phyloP scores from a whole-genome alignment of 1,284 basidiomycete genomes.

The Gomphus bonarii region DNA sequence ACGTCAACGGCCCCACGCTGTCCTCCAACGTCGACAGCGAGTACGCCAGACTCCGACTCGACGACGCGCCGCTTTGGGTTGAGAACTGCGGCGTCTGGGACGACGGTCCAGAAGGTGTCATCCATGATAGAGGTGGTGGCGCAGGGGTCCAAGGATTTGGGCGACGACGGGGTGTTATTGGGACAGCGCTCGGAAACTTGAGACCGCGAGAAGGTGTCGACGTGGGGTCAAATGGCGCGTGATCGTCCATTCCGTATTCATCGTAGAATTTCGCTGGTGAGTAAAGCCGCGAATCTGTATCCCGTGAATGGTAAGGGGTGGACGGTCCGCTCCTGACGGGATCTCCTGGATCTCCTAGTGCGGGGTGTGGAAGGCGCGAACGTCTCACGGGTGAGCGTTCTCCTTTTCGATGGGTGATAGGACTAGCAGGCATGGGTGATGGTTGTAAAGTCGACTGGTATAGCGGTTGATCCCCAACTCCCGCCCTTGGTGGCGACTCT shows the following conservation, averaged over 20 bases:
- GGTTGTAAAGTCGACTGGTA: constrained; percentile 4
- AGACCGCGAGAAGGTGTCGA: constrained; percentile 66
- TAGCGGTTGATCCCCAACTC: constrained; percentile 5
- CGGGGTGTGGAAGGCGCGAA: background rate
- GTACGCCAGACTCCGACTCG: background rate
- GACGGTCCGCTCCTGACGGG: constrained; percentile 2
- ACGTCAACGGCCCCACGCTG: background rate
- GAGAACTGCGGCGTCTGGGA: background rate
- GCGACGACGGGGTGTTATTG: constrained; percentile 3
- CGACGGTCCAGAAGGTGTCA: background rate
- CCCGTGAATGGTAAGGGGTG: background rate
- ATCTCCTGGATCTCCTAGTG: background rate
- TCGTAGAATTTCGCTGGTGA: background rate
- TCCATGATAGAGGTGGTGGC: background rate
- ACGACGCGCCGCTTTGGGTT: background rate
- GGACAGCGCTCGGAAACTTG: constrained; percentile 26
- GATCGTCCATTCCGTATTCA: constrained; percentile 23
- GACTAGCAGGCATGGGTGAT: constrained; percentile 8
- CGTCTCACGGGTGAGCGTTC: background rate
- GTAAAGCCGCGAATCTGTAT: background rate
- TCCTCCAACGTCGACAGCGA: background rate
- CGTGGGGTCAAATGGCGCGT: constrained; percentile 56
- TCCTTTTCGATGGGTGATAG: background rate
- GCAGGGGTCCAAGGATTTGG: background rate
- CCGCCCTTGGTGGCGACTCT: constrained; percentile 3